Evolutionary conservation across 805 yeast species (phyloP).

Genomic region (Candida corydali): DNA sequence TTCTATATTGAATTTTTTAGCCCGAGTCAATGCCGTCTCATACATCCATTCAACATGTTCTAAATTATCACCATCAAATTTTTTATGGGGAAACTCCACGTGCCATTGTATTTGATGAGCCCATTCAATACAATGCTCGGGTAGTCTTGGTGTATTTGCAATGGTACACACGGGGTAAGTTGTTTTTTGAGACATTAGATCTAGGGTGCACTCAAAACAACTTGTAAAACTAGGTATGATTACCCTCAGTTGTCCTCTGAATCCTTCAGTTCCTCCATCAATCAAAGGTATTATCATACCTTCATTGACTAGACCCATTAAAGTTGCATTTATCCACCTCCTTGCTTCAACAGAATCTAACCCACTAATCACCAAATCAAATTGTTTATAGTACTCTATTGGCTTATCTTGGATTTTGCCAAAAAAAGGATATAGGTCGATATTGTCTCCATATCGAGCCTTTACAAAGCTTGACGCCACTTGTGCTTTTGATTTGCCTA

Average conservation of each 20-base stretch:
- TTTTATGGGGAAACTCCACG: constrained; percentile 36
- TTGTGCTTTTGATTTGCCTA: constrained; percentile 63
- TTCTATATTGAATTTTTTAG: constrained; percentile 59
- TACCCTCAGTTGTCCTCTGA: constrained; percentile 85
- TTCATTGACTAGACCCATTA: constrained; percentile 61
- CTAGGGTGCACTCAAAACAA: constrained; percentile 89
- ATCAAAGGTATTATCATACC: constrained; percentile 46
- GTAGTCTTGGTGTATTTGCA: constrained; percentile 88
- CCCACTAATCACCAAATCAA: constrained; percentile 78
- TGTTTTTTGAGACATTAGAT: constrained; percentile 58
- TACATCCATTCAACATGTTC: constrained; percentile 65
- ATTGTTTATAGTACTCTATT: constrained; percentile 59
- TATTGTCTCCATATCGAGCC: constrained; percentile 37
- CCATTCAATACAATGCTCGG: constrained; percentile 95
- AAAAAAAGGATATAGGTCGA: constrained; percentile 53
- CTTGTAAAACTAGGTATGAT: constrained; percentile 82
- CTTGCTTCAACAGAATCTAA: constrained; percentile 87
- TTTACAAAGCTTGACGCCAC: constrained; percentile 59
- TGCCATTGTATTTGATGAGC: constrained; percentile 78
- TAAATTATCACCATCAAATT: constrained; percentile 65
- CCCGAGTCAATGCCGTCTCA: constrained; percentile 53
- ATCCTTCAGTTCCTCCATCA: constrained; percentile 96
- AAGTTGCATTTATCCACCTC: constrained; percentile 74
- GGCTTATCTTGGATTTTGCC: constrained; percentile 59
- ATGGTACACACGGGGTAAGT: constrained; percentile 91